A percentile compares a stretch with the other conserved stretches of the same genome.
Evolutionary conservation across 495 filamentous ascomycete genomes (phyloP).

Genomic region (Neurospora sp.): DNA sequence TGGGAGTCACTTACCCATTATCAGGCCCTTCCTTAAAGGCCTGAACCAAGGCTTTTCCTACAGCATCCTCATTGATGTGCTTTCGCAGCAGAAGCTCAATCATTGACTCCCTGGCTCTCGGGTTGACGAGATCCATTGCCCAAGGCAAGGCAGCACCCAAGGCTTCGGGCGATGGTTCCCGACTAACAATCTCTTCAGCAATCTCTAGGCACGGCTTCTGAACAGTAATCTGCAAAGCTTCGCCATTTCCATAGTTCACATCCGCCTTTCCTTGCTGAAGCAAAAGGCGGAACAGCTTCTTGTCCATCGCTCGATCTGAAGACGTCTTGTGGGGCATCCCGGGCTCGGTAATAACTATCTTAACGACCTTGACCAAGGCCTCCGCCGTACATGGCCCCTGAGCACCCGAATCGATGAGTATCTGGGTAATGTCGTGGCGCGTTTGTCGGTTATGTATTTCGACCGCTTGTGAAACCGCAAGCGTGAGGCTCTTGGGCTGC

Average conservation of each 20-base stretch:
- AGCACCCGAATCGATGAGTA: slow-evolving; percentile 16
- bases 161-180: slow-evolving; percentile 19
- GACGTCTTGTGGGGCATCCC: not conserved
- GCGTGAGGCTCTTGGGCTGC: slow-evolving; percentile 10
- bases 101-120: not conserved
- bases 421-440: slow-evolving; percentile 9
- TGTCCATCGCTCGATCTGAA: slow-evolving; percentile 12
- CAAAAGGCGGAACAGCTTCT: slow-evolving; percentile 22
- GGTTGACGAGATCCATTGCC: slow-evolving; percentile 18
- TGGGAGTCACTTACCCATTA: slow-evolving; percentile 8
- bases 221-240: slow-evolving; percentile 28
- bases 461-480: slow-evolving; percentile 16
- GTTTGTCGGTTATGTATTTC: slow-evolving; percentile 5
- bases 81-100: slow-evolving; percentile 10
- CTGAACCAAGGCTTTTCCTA: slow-evolving; percentile 26
- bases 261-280: slow-evolving; percentile 34
- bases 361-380: slow-evolving; percentile 13
- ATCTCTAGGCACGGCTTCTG: slow-evolving; percentile 19
- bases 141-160: slow-evolving; percentile 16
- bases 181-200: slow-evolving; percentile 22
- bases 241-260: slow-evolving; percentile 25
- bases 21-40: slow-evolving; percentile 19
- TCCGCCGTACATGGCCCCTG: slow-evolving; percentile 15
- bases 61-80: slow-evolving; percentile 19
- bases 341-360: slow-evolving; percentile 5